Conservation (phyloP, 768 basidiomycete genomes). For the Harrya chromipes region DNA sequence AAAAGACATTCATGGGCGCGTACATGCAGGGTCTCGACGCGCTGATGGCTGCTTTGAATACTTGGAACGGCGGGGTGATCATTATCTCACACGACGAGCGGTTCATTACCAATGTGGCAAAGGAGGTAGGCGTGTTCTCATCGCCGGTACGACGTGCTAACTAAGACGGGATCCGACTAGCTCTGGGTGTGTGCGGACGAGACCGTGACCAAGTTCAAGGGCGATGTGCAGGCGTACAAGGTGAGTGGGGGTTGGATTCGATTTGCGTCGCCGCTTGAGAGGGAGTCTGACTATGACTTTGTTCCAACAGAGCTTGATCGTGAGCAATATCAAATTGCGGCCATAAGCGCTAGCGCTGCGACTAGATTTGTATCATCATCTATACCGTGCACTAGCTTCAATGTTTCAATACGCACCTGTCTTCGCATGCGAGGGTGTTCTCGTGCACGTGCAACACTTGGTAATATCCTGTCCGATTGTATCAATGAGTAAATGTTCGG, state of each 20-base stretch:
- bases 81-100: slow-evolving; percentile 94
- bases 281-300: not conserved
- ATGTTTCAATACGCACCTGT: too few species aligned
- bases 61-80: slow-evolving; percentile 91
- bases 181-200: slow-evolving; percentile 92
- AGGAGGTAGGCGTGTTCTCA: slow-evolving; percentile 49
- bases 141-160: not conserved
- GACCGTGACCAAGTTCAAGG: slow-evolving; percentile 77
- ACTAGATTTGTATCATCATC: too few species aligned
- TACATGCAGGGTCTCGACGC: slow-evolving; percentile 82
- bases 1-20: slow-evolving; percentile 7
- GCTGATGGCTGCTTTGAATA: slow-evolving; percentile 74
- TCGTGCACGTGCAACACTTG: too few species aligned
- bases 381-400: too few species aligned
- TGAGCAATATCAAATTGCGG: slow-evolving; percentile 63
- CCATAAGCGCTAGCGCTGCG: slow-evolving; percentile 28
- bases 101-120: slow-evolving; percentile 88
- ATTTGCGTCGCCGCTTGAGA: not conserved
- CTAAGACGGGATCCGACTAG: slow-evolving; percentile 35
- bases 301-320: slow-evolving; percentile 62
- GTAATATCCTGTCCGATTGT: too few species aligned
- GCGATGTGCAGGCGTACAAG: slow-evolving; percentile 93
- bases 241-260: slow-evolving; percentile 37
- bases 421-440: too few species aligned
- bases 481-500: too few species aligned